Percentiles rank a stretch among this genome's conserved stretches.
Conservation (phyloP, 2,329 filamentous ascomycete genomes). For the Aspergillus tamarii region DNA sequence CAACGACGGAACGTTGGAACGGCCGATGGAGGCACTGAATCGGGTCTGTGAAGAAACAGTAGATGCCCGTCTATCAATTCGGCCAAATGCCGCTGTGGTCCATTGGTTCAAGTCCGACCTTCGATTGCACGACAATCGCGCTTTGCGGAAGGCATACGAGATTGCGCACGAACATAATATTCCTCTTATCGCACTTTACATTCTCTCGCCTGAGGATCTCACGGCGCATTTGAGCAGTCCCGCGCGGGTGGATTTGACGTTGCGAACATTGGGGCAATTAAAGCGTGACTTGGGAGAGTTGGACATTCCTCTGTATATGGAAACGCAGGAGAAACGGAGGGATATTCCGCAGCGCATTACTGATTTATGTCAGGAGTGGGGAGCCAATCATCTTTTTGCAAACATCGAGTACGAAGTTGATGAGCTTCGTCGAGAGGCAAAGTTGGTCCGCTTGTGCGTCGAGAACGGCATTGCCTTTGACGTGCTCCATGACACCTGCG, state of each 20-base stretch:
- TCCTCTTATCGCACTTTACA: slow-evolving; percentile 75
- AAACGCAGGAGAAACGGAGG: slow-evolving; percentile 69
- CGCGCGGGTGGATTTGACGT: slow-evolving; percentile 75
- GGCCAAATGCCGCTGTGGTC: slow-evolving; percentile 66
- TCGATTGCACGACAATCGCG: slow-evolving; percentile 72
- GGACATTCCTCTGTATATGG: slow-evolving; percentile 77
- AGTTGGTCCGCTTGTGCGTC: slow-evolving; percentile 63
- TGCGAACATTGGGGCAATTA: slow-evolving; percentile 71
- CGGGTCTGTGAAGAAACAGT: slow-evolving; percentile 65
- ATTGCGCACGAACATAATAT: slow-evolving; percentile 69
- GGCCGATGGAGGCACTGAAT: slow-evolving; percentile 72
- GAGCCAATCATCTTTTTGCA: slow-evolving; percentile 72
- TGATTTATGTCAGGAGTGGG: slow-evolving; percentile 71
- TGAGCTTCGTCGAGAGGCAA: slow-evolving; percentile 76
- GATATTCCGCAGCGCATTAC: slow-evolving; percentile 64
- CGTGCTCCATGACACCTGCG: slow-evolving; percentile 78
- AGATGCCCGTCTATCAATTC: slow-evolving; percentile 54
- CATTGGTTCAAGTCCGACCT: slow-evolving; percentile 93
- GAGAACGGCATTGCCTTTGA: slow-evolving; percentile 69
- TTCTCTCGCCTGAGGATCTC: slow-evolving; percentile 81
- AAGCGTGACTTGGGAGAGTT: slow-evolving; percentile 68
- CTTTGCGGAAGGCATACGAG: slow-evolving; percentile 67
- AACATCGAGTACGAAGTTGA: slow-evolving; percentile 94
- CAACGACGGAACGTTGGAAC: slow-evolving; percentile 66
- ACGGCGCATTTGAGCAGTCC: slow-evolving; percentile 77